Percentiles rank a stretch among this genome's conserved stretches.
phyloP scores from a whole-genome alignment of 345 rosid genomes.

The Pelargonium nanum region DNA sequence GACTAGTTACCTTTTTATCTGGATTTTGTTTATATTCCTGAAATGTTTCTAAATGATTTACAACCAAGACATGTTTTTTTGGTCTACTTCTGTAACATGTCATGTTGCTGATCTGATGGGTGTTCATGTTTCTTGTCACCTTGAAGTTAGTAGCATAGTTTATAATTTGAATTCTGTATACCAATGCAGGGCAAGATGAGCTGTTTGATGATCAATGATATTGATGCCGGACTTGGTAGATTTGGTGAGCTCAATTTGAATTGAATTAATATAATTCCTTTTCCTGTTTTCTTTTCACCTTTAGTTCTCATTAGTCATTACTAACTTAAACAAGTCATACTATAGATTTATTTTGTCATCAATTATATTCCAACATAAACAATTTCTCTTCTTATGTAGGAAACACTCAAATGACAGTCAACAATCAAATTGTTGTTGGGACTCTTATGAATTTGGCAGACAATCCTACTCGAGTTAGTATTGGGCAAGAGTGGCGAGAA shows the following conservation, averaged over 20 bases:
- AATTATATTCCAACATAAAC: background rate
- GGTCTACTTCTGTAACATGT: background rate
- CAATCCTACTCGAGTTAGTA: conserved; percentile 89
- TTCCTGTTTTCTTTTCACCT: background rate
- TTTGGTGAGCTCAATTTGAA: conserved; percentile 50
- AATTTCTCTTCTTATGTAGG: conserved; percentile 27
- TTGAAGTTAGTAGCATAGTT: background rate
- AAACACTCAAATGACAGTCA: conserved; percentile 88
- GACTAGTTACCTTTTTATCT: background rate
- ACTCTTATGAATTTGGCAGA: conserved; percentile 88
- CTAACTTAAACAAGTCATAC: too few species aligned
- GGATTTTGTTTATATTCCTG: background rate
- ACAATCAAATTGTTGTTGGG: conserved; percentile 89
- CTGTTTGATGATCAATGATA: conserved; percentile 89
- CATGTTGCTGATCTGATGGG: background rate
- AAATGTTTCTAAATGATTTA: background rate
- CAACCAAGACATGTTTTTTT: background rate
- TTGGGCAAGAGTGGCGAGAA: conserved; percentile 95
- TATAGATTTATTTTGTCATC: background rate
- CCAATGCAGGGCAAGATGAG: conserved; percentile 91
- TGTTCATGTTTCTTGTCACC: conserved; percentile 1
- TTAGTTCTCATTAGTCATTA: too few species aligned
- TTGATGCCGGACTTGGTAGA: conserved; percentile 97
- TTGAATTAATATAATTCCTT: background rate
- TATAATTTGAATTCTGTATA: conserved; percentile 3